These are phyloP conservation scores for Aspergillus alliaceus DNA, from an alignment of 2,329 filamentous ascomycete species.

Conservation along the genomic window DNA sequence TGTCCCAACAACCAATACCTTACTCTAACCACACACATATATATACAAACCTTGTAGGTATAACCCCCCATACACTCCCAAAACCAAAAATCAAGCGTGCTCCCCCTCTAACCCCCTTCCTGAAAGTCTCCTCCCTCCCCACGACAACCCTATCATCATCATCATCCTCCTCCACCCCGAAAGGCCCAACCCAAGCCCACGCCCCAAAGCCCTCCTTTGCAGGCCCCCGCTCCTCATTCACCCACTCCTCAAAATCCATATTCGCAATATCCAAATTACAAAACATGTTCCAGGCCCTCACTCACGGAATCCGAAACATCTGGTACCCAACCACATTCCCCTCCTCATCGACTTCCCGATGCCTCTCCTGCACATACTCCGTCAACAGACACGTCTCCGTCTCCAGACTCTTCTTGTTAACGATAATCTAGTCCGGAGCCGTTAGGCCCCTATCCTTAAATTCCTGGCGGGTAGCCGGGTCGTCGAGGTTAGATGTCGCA, in stretches of 20 bases:
- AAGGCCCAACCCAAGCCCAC: neutral
- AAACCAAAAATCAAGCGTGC: neutral
- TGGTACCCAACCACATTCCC: neutral
- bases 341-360: neutral
- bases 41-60: too few species aligned
- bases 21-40: too few species aligned
- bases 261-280: slow-evolving; percentile 1
- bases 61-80: too few species aligned
- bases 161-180: neutral
- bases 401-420: neutral
- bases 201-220: neutral
- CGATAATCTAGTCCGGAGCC: neutral
- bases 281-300: neutral
- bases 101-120: neutral
- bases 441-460: neutral
- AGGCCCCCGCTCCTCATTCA: neutral
- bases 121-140: neutral
- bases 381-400: neutral
- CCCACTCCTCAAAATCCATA: slow-evolving; percentile 4
- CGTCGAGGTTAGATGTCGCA: neutral
- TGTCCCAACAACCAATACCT: too few species aligned
- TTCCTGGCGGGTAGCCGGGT: neutral
- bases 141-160: neutral
- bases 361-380: neutral
- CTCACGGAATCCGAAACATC: neutral